phyloP scores from a whole-genome alignment of 23 red algal species.

The Gracilaria domingensis region DNA sequence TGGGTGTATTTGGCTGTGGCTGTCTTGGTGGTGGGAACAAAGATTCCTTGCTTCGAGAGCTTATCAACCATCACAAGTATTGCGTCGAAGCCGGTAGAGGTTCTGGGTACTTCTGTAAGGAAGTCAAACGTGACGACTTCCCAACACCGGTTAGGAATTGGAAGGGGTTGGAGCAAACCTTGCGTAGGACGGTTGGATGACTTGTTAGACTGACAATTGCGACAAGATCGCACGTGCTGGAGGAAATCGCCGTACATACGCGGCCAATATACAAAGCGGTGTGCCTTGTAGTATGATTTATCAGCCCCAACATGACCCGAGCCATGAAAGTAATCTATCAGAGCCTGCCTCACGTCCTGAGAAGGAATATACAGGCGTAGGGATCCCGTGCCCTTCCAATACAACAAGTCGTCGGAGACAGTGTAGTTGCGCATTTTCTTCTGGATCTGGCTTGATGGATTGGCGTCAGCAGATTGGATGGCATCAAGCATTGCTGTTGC shows the following conservation, averaged over 20 bases:
- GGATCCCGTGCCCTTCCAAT: neutral
- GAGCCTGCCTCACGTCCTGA: neutral
- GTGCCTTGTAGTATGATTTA: neutral
- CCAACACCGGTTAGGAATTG: conserved; percentile 22
- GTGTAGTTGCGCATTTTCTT: too few relatives aligned
- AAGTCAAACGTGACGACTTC: conserved; percentile 53
- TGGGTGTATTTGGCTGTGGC: neutral
- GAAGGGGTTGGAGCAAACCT: conserved; percentile 26
- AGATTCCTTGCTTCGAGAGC: conserved; percentile 5
- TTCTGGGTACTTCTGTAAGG: conserved; percentile 11
- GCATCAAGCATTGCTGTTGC: too few relatives aligned
- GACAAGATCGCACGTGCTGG: neutral
- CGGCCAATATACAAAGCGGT: neutral
- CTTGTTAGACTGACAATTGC: too few relatives aligned
- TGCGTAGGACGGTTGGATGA: too few relatives aligned
- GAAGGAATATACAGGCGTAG: neutral
- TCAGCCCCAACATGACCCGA: conserved; percentile 5
- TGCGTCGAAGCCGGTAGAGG: neutral
- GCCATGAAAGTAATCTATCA: conserved; percentile 9
- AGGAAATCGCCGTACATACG: conserved; percentile 18
- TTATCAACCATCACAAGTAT: conserved; percentile 11
- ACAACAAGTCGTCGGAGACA: too few relatives aligned
- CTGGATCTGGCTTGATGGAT: too few relatives aligned
- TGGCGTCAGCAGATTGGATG: too few relatives aligned
- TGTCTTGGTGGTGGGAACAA: conserved; percentile 13